Evolutionary conservation across 2,329 filamentous ascomycete species (phyloP).

Genomic region (Penicillium sp.): DNA sequence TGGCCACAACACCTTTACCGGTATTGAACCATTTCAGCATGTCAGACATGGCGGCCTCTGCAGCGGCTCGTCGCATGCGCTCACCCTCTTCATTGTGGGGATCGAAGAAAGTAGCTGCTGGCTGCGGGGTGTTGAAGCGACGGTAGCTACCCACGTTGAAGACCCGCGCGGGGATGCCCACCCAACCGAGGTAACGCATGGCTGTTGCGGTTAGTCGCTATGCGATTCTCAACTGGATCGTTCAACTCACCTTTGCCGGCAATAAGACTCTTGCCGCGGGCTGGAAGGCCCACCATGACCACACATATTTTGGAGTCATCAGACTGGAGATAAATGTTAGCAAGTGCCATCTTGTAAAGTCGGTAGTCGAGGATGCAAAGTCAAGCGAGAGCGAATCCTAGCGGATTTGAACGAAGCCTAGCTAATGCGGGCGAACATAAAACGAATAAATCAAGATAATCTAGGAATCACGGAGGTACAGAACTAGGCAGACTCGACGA

Average conservation of each 20-base stretch:
- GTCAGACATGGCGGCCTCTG: conserved; percentile 86
- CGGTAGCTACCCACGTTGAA: conserved; percentile 99
- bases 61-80: conserved; percentile 80
- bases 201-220: conserved; percentile 54
- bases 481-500: no score
- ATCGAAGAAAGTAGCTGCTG: conserved; percentile 93
- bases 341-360: conserved; percentile 1
- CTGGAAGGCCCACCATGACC: conserved; percentile 96
- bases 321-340: conserved; percentile 70
- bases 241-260: conserved; percentile 82
- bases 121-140: conserved; percentile 84
- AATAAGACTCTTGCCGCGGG: conserved; percentile 95
- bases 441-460: no score
- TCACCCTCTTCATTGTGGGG: conserved; percentile 87
- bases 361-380: neutral
- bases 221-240: neutral
- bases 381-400: neutral
- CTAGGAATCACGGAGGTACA: no score
- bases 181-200: conserved; percentile 93
- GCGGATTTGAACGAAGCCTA: neutral
- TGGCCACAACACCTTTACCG: conserved; percentile 79
- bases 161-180: conserved; percentile 87
- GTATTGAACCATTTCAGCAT: conserved; percentile 91
- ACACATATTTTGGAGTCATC: conserved; percentile 97
- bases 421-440: neutral